These are phyloP conservation scores for Malus domestica DNA, from an alignment of 306 rosid genomes.

Conservation along the genomic window ASM211411v1 NC_041791.1:12717001-12717500, in stretches of 20 bases:
- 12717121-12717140: not conserved
- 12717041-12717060: conserved; percentile 64
- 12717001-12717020: conserved; percentile 39
- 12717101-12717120: conserved; percentile 1
- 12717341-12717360: not conserved
- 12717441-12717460: not conserved
- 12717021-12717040: conserved; percentile 97
- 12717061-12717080: conserved; percentile 11
- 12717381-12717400: not conserved
- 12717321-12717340: not conserved
- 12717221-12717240: not conserved
- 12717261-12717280: not conserved
- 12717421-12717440: not conserved
- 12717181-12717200: not conserved
- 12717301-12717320: not conserved
- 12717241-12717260: not conserved
- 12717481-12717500: not conserved
- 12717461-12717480: not conserved
- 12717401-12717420: not conserved
- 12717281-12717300: not conserved
- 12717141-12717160: not conserved
- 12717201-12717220: conserved; percentile 10
- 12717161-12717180: not conserved
- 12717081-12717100: conserved; percentile 17
- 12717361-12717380: not conserved